A percentile compares a stretch with the other conserved stretches of the same genome.
phyloP scores from a whole-genome alignment of 305 asterid genomes.

The Solanum hybrid region DNA sequence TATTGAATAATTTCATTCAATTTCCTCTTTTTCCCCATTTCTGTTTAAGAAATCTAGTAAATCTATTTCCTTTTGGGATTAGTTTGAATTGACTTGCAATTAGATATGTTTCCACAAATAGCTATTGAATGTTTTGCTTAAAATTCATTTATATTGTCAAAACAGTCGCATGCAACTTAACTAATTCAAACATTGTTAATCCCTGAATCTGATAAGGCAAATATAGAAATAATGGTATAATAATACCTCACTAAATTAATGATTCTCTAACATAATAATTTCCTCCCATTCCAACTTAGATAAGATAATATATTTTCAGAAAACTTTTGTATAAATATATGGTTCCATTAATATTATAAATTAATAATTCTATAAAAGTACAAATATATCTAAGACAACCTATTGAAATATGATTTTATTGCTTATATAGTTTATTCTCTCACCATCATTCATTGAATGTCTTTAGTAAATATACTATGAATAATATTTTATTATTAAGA shows the following conservation, averaged over 20 bases:
- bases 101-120: background rate
- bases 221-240: background rate
- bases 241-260: no score
- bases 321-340: no score
- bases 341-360: no score
- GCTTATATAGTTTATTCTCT: no score
- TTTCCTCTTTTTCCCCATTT: background rate
- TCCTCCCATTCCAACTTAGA: background rate
- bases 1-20: background rate
- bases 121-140: background rate
- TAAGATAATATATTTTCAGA: no score
- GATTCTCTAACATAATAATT: no score
- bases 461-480: background rate
- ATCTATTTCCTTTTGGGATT: background rate
- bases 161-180: background rate
- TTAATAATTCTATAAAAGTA: no score
- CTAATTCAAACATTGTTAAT: background rate
- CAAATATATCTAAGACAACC: no score
- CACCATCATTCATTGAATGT: background rate
- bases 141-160: background rate
- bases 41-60: background rate
- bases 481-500: background rate
- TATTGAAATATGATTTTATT: no score
- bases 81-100: background rate
- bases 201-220: background rate